Evolutionary conservation across 352 stramenopile species (phyloP).

Genomic region (Pythium utonaiense): DNA sequence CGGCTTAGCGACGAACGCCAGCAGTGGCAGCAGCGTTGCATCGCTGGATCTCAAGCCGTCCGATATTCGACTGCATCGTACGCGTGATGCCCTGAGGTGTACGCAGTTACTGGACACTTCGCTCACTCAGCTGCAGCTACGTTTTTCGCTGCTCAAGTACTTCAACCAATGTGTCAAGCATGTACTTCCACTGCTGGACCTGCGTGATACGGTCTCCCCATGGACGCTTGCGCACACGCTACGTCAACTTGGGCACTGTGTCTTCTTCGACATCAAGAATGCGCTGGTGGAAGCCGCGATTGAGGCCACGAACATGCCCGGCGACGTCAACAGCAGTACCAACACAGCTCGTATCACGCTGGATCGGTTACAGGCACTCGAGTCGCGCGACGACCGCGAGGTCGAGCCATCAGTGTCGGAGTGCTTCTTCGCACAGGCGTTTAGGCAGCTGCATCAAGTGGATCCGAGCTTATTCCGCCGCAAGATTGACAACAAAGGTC

Average conservation of each 20-base stretch:
- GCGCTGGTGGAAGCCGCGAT: slow-evolving; percentile 76
- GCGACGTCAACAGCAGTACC: slow-evolving; percentile 48
- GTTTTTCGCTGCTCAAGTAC: slow-evolving; percentile 81
- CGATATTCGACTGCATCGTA: slow-evolving; percentile 68
- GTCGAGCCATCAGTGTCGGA: slow-evolving; percentile 86
- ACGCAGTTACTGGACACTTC: slow-evolving; percentile 58
- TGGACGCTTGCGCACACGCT: slow-evolving; percentile 77
- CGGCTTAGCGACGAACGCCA: not conserved
- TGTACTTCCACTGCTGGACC: slow-evolving; percentile 66
- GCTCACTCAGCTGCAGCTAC: slow-evolving; percentile 58
- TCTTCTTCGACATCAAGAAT: slow-evolving; percentile 88
- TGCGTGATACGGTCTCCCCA: slow-evolving; percentile 61
- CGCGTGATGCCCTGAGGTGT: slow-evolving; percentile 69
- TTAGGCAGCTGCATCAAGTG: slow-evolving; percentile 85
- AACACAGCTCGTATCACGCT: slow-evolving; percentile 81
- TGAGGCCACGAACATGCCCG: slow-evolving; percentile 59
- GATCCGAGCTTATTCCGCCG: slow-evolving; percentile 82
- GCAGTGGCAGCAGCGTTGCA: slow-evolving; percentile 12
- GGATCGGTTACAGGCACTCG: slow-evolving; percentile 78
- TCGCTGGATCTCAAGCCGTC: slow-evolving; percentile 66
- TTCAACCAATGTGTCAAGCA: slow-evolving; percentile 71
- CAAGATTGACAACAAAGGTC: slow-evolving; percentile 88
- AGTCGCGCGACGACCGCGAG: slow-evolving; percentile 85
- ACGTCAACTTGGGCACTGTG: slow-evolving; percentile 71
- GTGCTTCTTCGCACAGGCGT: slow-evolving; percentile 94